A percentile compares a stretch with the other conserved stretches of the same genome.
These are phyloP conservation scores for Medakamo hakoo DNA, from an alignment of 139 green algal species.

Conservation along the genomic window DNA sequence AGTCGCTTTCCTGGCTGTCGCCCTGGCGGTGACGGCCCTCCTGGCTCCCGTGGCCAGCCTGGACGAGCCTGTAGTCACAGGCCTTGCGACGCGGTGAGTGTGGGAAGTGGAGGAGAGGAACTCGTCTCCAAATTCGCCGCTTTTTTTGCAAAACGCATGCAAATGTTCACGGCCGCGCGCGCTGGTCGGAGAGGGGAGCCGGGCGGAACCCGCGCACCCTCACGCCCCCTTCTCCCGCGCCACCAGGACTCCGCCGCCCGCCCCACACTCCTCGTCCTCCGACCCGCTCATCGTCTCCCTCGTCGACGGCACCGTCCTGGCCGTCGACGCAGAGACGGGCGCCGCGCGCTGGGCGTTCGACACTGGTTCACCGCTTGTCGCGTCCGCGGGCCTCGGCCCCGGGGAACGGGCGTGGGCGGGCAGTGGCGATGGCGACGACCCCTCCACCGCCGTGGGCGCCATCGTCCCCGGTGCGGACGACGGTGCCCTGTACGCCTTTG, in stretches of 20 bases:
- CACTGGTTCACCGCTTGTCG: constrained; percentile 57
- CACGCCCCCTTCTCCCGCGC: too few relatives aligned
- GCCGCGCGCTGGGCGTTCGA: constrained; percentile 57
- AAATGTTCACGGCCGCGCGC: too few relatives aligned
- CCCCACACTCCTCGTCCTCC: background rate
- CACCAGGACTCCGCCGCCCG: background rate
- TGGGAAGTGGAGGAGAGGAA: too few relatives aligned
- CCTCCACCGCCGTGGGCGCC: constrained; percentile 7
- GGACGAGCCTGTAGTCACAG: too few relatives aligned
- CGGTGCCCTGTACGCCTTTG: constrained; percentile 68
- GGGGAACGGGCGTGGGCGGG: background rate
- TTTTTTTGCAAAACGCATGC: too few relatives aligned
- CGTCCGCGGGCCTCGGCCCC: constrained; percentile 6
- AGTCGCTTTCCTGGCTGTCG: too few relatives aligned
- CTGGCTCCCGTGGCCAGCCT: too few relatives aligned
- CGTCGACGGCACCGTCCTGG: constrained; percentile 62
- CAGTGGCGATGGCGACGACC: background rate
- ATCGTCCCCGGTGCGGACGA: constrained; percentile 83
- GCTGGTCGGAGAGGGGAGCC: too few relatives aligned
- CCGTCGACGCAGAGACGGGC: constrained; percentile 47
- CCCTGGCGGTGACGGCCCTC: too few relatives aligned
- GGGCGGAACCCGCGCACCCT: too few relatives aligned
- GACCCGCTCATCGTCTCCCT: constrained; percentile 54
- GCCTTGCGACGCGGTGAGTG: too few relatives aligned
- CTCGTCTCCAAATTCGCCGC: too few relatives aligned